Percentiles rank a stretch among this genome's conserved stretches.
phyloP scores from a whole-genome alignment of 1,284 basidiomycete species.

The Meripilus lineatus region DNA sequence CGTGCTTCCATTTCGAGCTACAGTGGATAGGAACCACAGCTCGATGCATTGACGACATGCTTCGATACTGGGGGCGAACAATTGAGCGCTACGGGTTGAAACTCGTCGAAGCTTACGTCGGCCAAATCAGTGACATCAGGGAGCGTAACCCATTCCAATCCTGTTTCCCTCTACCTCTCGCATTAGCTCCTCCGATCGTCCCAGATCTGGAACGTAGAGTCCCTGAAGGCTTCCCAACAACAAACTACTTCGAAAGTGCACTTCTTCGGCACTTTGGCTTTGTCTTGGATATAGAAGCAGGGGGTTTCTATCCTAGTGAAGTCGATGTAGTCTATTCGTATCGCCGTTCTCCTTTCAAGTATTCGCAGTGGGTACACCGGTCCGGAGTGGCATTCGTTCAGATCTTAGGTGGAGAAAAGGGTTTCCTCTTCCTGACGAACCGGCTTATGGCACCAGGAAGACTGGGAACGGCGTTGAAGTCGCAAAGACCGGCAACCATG shows the following conservation, averaged over 20 bases:
- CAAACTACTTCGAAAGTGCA: slow-evolving; percentile 78
- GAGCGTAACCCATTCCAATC: slow-evolving; percentile 86
- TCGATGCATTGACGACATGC: slow-evolving; percentile 89
- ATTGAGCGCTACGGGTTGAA: slow-evolving; percentile 91
- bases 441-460: slow-evolving; percentile 69
- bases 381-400: slow-evolving; percentile 86
- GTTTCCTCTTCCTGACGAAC: slow-evolving; percentile 87
- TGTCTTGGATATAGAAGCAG: slow-evolving; percentile 84
- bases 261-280: slow-evolving; percentile 76
- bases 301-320: slow-evolving; percentile 67
- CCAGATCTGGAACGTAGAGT: slow-evolving; percentile 65
- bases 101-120: slow-evolving; percentile 89
- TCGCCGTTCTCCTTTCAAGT: slow-evolving; percentile 67
- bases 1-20: slow-evolving; percentile 93
- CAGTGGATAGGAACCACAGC: slow-evolving; percentile 97
- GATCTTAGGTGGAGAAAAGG: slow-evolving; percentile 71
- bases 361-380: slow-evolving; percentile 88
- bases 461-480: slow-evolving; percentile 49
- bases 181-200: slow-evolving; percentile 67
- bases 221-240: slow-evolving; percentile 56
- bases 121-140: slow-evolving; percentile 79
- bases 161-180: slow-evolving; percentile 77
- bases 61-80: slow-evolving; percentile 79
- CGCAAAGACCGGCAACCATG: slow-evolving; percentile 39
- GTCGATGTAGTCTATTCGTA: slow-evolving; percentile 90